Evolutionary conservation across 345 rosid genomes (phyloP), one percentile per base, ranked within the genome.

Genomic region (Acer negundo): DNA sequence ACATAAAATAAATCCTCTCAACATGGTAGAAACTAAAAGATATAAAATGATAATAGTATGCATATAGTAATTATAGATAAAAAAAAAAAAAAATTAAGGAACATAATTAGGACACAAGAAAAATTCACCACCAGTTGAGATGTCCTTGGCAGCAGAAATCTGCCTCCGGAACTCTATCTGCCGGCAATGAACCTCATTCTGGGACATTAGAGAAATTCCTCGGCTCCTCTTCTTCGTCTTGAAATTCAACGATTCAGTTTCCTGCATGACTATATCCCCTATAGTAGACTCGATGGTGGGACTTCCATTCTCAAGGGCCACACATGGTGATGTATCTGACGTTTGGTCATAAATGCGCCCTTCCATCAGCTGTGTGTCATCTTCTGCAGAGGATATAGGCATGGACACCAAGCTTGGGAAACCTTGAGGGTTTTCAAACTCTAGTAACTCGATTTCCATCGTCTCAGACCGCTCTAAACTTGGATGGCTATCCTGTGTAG

Each of bases 121-220:
- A 51, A 1, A 7, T 26, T 72, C 16, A 84, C 80, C 82, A 72
- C 35, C 9, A 10, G 10, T 28, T 71, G 70, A 42, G 31, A 28
- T 55, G 19, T 56, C 38, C 31, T 44, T 61, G 1, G 24, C 35
- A 55, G 17, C 35, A 72, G 82, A 67, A 51, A 53, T 55, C 44
- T 71, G 56, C 31, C 44, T 40, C 62, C 9, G 42, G 24, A 68
- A 67, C 51, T 61, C 66, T 11, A 16, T 19, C 63, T 58, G 68
- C 40, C 51, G 5, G 53, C 26, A 4, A 51, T 0, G 67, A 74
- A 24, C 62, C 40, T 42, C 75, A 16, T 47, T n/a, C 20, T 62
- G 49, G 24, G 71, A 10, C 19, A 24, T 40, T 6, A 20, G 16
- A 3, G 7, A 20, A 61, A 38, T 7, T 64, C 42, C n/a, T 42